phyloP scores from a whole-genome alignment of 2,329 filamentous ascomycete species.

The Aspergillus jensenii region DNA sequence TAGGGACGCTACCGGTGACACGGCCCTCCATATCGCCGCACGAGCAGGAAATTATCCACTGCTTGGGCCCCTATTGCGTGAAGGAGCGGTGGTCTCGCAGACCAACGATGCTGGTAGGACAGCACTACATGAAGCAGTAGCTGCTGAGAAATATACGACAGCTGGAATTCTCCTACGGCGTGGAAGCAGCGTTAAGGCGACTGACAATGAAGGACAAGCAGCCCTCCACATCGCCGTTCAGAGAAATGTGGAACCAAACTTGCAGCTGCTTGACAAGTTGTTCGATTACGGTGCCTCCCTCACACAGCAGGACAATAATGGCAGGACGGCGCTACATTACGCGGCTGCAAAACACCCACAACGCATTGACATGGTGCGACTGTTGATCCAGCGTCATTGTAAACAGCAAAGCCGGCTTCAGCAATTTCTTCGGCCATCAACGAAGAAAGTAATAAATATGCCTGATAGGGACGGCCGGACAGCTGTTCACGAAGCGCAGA shows the following conservation, averaged over 20 bases:
- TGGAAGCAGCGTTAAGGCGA: not conserved
- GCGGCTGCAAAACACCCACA: not conserved
- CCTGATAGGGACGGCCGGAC: no score
- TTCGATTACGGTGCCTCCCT: not conserved
- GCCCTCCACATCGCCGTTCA: not conserved
- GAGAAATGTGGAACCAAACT: no score
- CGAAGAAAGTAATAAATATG: no score
- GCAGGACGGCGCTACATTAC: not conserved
- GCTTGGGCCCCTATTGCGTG: not conserved
- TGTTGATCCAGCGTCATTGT: no score
- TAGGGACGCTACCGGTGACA: not conserved
- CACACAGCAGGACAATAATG: not conserved
- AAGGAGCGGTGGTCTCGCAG: not conserved
- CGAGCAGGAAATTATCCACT: not conserved
- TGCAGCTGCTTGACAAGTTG: not conserved
- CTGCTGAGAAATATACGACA: no score
- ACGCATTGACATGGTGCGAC: no score
- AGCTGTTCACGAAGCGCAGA: no score
- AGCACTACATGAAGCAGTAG: not conserved
- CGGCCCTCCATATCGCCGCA: not conserved
- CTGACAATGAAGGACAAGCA: not conserved
- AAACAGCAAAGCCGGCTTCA: no score
- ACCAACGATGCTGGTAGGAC: not conserved
- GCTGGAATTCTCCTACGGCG: not conserved
- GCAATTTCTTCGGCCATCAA: no score